A percentile compares a stretch with the other conserved stretches of the same genome.
These are phyloP conservation scores for Linum tenue DNA, from an alignment of 345 rosid genomes.

Conservation along the genomic window DNA sequence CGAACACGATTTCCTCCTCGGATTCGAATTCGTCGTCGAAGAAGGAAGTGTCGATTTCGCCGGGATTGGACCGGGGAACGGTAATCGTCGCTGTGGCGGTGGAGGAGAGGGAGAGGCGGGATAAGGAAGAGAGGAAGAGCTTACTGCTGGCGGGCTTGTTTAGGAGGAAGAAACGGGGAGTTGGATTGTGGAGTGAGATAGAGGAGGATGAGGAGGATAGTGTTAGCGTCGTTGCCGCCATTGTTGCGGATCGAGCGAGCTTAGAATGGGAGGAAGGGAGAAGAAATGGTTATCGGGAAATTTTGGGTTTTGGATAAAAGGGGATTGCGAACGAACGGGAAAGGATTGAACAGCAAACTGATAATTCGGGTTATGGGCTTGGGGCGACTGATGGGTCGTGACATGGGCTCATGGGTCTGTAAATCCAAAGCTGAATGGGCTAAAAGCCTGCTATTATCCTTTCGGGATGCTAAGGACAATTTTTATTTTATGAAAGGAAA, in stretches of 20 bases:
- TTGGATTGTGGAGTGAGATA: conserved; percentile 26
- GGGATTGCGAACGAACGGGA: background rate
- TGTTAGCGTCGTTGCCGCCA: conserved; percentile 20
- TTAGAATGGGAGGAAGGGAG: background rate
- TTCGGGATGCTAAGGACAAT: no score
- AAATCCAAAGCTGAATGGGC: no score
- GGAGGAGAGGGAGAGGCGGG: background rate
- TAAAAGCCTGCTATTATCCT: no score
- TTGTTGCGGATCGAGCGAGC: conserved; percentile 5
- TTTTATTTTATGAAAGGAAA: no score
- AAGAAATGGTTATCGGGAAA: background rate
- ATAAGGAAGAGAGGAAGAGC: background rate
- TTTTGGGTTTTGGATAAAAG: background rate
- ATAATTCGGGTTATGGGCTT: no score
- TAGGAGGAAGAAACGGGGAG: conserved; percentile 9
- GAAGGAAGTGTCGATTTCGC: conserved; percentile 28
- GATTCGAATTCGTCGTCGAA: conserved; percentile 15
- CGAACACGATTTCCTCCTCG: conserved; percentile 36
- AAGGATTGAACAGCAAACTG: no score
- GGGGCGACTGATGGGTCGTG: no score
- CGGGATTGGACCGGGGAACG: conserved; percentile 23
- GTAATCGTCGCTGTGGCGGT: conserved; percentile 6
- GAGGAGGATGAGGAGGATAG: conserved; percentile 26
- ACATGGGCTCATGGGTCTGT: no score
- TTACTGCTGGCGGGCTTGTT: background rate